phyloP scores from a whole-genome alignment of 2,329 filamentous ascomycete genomes.

The Pseudogymnoascus sp. region DNA sequence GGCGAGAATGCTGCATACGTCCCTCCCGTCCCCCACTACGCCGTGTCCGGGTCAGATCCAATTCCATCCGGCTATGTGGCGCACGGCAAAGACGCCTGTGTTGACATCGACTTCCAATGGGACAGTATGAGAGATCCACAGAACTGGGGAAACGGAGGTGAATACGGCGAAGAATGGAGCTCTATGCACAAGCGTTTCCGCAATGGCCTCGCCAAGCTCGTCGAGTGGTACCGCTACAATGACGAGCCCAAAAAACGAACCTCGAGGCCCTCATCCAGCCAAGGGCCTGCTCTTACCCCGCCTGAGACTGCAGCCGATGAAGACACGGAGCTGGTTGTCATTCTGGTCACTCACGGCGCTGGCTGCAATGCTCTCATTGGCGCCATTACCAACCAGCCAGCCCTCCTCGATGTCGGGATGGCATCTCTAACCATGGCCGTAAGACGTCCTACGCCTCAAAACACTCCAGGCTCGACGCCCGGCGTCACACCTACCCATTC shows the following conservation, averaged over 20 bases:
- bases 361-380: constrained; percentile 94
- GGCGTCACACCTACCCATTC: constrained; percentile 32
- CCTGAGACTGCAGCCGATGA: constrained; percentile 49
- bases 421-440: constrained; percentile 87
- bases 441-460: constrained; percentile 38
- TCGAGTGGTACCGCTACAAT: constrained; percentile 70
- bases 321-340: constrained; percentile 66
- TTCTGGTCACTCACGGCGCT: constrained; percentile 89
- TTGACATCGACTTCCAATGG: constrained; percentile 89
- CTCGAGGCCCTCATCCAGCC: constrained; percentile 36
- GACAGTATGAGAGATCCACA: constrained; percentile 76
- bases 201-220: constrained; percentile 65
- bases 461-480: constrained; percentile 18
- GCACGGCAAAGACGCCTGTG: constrained; percentile 80
- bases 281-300: constrained; percentile 27
- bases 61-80: constrained; percentile 85
- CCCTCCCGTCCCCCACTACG: constrained; percentile 73
- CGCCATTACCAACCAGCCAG: constrained; percentile 82
- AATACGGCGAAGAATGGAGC: constrained; percentile 90
- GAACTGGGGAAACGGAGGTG: constrained; percentile 80
- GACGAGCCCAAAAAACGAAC: constrained; percentile 45
- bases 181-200: constrained; percentile 89
- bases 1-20: constrained; percentile 48
- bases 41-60: constrained; percentile 67
- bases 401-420: constrained; percentile 81